Conservation (phyloP, 2,329 filamentous ascomycete genomes). For the Cladosporium sp. region DNA sequence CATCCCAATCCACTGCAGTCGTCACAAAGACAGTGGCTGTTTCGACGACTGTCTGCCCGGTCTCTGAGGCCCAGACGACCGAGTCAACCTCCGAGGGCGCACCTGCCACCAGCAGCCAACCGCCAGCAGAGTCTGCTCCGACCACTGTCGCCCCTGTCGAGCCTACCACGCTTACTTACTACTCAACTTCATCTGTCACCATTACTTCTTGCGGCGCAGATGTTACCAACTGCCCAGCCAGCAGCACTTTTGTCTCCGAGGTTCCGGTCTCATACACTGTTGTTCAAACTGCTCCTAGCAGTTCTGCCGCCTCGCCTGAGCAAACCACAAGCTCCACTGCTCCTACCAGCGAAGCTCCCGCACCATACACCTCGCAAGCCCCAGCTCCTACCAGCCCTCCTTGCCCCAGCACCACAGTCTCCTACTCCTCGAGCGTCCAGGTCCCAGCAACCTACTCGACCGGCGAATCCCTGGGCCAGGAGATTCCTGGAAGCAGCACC, state of each 20-base stretch:
- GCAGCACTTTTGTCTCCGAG: conserved; percentile 13
- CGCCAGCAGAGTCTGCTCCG: conserved; percentile 1
- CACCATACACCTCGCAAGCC: conserved; percentile 1
- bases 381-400: conserved; percentile 15
- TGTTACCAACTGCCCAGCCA: conserved; percentile 33
- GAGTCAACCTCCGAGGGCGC: background rate
- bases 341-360: conserved; percentile 14
- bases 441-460: conserved; percentile 35
- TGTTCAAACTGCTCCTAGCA: conserved; percentile 9
- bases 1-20: conserved; percentile 1
- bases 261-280: conserved; percentile 15
- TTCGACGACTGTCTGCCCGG: conserved; percentile 39
- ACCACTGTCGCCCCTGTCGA: background rate
- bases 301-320: conserved; percentile 14
- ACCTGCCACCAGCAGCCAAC: background rate
- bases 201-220: conserved; percentile 34
- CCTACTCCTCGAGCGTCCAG: conserved; percentile 33
- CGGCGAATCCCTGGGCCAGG: conserved; percentile 29
- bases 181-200: conserved; percentile 29
- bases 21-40: conserved; percentile 34
- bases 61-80: conserved; percentile 2
- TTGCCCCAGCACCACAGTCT: conserved; percentile 36
- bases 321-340: conserved; percentile 13
- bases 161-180: conserved; percentile 18
- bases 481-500: conserved; percentile 29